These are phyloP conservation scores for Proliferodiscus dingleyae DNA, from an alignment of 2,329 filamentous ascomycete genomes.

Conservation along the genomic window DNA sequence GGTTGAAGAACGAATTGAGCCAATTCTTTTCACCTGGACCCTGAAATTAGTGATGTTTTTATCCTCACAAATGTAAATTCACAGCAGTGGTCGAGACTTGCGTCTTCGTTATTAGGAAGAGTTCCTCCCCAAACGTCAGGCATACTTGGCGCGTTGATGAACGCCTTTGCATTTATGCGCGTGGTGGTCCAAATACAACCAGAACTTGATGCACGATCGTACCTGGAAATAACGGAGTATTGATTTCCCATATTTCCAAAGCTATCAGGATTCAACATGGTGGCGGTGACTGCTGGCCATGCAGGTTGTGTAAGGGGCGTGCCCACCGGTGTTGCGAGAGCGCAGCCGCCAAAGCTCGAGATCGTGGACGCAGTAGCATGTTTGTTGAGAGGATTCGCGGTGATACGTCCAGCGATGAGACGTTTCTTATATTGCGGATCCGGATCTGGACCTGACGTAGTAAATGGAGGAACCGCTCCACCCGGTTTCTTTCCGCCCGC, in stretches of 20 bases:
- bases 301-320: not conserved
- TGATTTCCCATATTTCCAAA: not conserved
- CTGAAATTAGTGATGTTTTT: not conserved
- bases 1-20: not conserved
- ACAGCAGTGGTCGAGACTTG: not conserved
- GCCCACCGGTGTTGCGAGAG: not conserved
- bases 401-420: not conserved
- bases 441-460: too few relatives aligned
- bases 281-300: not conserved
- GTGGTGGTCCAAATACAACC: not conserved
- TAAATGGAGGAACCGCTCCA: too few relatives aligned
- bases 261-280: not conserved
- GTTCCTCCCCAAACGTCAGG: too few relatives aligned
- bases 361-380: not conserved
- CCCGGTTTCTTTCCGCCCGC: too few relatives aligned
- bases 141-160: not conserved
- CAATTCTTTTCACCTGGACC: not conserved
- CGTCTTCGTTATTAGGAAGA: not conserved
- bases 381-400: not conserved
- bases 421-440: not conserved
- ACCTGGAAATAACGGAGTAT: not conserved
- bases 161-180: not conserved
- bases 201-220: not conserved
- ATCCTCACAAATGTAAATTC: not conserved
- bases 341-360: not conserved